Conservation (phyloP, 1,284 basidiomycete genomes). For the Laetiporus sulphureus region DNA sequence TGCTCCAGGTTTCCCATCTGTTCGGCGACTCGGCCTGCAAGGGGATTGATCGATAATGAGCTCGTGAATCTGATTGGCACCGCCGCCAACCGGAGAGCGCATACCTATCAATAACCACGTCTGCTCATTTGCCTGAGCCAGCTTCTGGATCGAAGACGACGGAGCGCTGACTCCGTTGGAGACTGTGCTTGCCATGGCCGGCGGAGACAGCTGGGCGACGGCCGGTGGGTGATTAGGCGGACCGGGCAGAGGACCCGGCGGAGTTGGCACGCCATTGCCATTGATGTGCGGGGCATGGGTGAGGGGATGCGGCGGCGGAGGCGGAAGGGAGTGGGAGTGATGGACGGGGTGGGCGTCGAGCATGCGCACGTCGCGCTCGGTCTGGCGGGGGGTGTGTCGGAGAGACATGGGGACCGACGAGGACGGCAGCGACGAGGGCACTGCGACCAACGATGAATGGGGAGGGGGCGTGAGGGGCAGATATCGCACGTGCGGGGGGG, state of each 20-base stretch:
- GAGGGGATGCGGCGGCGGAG: slow-evolving; percentile 25
- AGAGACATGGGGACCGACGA: slow-evolving; percentile 44
- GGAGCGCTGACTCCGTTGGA: slow-evolving; percentile 36
- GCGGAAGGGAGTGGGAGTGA: slow-evolving; percentile 37
- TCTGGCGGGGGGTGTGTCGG: slow-evolving; percentile 53
- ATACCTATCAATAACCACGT: slow-evolving; percentile 89
- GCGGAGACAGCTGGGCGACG: slow-evolving; percentile 38
- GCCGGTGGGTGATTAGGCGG: slow-evolving; percentile 24
- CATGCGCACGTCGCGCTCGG: slow-evolving; percentile 56
- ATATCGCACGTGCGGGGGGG: slow-evolving; percentile 33
- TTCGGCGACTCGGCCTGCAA: slow-evolving; percentile 79
- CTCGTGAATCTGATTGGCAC: slow-evolving; percentile 16
- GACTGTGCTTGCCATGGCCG: slow-evolving; percentile 34
- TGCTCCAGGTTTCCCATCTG: slow-evolving; percentile 88
- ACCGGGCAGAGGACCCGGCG: slow-evolving; percentile 34
- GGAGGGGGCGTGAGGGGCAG: slow-evolving; percentile 24
- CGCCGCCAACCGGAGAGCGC: slow-evolving; percentile 19
- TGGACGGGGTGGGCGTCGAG: slow-evolving; percentile 46
- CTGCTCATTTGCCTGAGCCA: slow-evolving; percentile 82
- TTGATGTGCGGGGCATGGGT: slow-evolving; percentile 32
- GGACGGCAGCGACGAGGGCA: slow-evolving; percentile 20
- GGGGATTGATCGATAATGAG: slow-evolving; percentile 16
- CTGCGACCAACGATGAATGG: slow-evolving; percentile 21
- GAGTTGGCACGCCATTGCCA: slow-evolving; percentile 43
- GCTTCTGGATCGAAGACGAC: slow-evolving; percentile 62